Evolutionary conservation across 176 grass and related monocot species (phyloP), one percentile per base, ranked within the genome.

Genomic region (Lolium rigidum): DNA sequence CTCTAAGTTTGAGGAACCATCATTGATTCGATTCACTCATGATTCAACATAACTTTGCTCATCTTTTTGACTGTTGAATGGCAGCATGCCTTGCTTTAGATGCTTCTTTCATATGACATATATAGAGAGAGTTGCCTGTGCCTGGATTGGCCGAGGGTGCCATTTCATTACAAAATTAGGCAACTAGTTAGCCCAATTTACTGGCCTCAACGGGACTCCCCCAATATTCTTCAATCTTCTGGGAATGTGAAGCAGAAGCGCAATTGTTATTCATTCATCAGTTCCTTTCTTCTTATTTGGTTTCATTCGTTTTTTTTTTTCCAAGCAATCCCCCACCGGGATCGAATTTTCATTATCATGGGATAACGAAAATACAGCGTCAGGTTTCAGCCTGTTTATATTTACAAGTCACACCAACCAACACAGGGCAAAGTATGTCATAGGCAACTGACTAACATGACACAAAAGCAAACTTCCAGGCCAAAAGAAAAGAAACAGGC

Each of bases 1-100:
- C 76, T 84, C 72, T 17, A 80, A 64, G 81, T 31, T 74, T 79
- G 72, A 84, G 82, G 22, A 44, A 17, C 2, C 47, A 80, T 74
- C 57, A 84, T 89, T 20, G 48, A 37, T 56, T 38, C 61, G 17
- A 70, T 41, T 66, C 64, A 67, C 17, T 67, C 58, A 24, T 11
- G n/a, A 61, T 25, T 65, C 74, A 72, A 63, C 64, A 28, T 64
- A 46, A 28, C 65, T 55, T 73, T 37, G 22, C 46, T 64, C 15
- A 44, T 54, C 28, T 64, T 80, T 85, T 79, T 79, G 44, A 46
- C 21, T 72, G 43, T 55, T 56, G 43, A 64, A 11, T 79, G 56
- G 56, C 26, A 73, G 44, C 63, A 9, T 72, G 5, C 37, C 37
- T 41, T 70, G 28, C n/a, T 50, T 44, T 18, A 59, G 63, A 78